Percentiles rank a stretch among this genome's conserved stretches.
phyloP scores from a whole-genome alignment of 192 early-diverging fungal species.

The Backusella sp. region DNA sequence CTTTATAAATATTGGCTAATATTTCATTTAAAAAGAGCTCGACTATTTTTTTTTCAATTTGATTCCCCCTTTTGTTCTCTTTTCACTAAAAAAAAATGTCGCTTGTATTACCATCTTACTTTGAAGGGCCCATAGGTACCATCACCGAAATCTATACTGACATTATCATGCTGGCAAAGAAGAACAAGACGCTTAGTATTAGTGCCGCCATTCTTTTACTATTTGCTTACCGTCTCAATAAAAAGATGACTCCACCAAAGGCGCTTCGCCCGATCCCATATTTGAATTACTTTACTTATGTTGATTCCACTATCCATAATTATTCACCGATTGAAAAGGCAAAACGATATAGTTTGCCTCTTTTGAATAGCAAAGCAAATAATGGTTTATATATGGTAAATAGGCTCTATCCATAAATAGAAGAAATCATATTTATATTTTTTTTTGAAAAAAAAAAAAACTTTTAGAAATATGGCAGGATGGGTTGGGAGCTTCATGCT shows the following conservation, averaged over 20 bases:
- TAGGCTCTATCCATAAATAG: too few species aligned
- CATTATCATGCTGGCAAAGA: background rate
- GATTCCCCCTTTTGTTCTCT: background rate
- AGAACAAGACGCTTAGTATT: background rate
- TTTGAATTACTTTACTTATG: background rate
- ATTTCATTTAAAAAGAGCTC: background rate
- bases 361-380: background rate
- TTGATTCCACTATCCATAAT: too few species aligned
- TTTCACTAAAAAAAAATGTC: background rate
- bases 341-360: background rate
- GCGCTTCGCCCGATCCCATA: background rate
- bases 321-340: background rate
- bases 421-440: background rate
- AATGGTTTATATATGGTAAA: background rate
- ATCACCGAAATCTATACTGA: background rate
- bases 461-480: background rate
- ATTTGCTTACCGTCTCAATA: background rate
- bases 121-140: background rate
- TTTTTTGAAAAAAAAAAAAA: background rate
- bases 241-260: background rate
- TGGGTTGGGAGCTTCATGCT: background rate
- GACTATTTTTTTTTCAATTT: background rate
- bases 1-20: too few species aligned
- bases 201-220: background rate
- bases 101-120: background rate